Conservation (phyloP, 1,139 yeast species). For the Pichia sp. region DNA sequence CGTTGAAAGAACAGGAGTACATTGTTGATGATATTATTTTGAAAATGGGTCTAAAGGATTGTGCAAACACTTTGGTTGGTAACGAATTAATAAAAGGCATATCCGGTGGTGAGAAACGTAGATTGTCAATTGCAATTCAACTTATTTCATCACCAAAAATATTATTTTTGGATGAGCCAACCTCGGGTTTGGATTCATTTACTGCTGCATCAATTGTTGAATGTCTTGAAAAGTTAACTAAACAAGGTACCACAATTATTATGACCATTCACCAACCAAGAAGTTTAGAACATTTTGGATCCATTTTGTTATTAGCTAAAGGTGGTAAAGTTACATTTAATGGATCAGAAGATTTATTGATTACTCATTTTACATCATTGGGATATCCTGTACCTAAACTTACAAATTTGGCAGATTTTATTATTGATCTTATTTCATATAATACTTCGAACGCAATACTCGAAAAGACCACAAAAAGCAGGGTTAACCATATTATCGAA, state of each 20-base stretch:
- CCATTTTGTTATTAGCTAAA: constrained; percentile 58
- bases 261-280: constrained; percentile 85
- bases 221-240: constrained; percentile 46
- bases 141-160: constrained; percentile 66
- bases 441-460: constrained; percentile 35
- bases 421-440: constrained; percentile 65
- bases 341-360: constrained; percentile 44
- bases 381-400: constrained; percentile 53
- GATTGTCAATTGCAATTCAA: constrained; percentile 79
- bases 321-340: constrained; percentile 70
- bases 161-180: constrained; percentile 77
- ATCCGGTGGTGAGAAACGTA: constrained; percentile 81
- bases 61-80: constrained; percentile 74
- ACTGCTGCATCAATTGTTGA: constrained; percentile 66
- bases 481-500: constrained; percentile 35
- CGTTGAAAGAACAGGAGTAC: constrained; percentile 30
- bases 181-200: constrained; percentile 80
- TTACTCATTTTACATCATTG: constrained; percentile 39
- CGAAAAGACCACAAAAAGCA: constrained; percentile 39
- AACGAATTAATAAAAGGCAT: constrained; percentile 69
- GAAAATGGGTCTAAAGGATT: constrained; percentile 66
- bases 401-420: constrained; percentile 66
- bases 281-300: constrained; percentile 57
- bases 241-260: constrained; percentile 62
- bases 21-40: constrained; percentile 52